These are phyloP conservation scores for Ceratocystis ficicola DNA, from an alignment of 2,329 filamentous ascomycete species.

Conservation along the genomic window DNA sequence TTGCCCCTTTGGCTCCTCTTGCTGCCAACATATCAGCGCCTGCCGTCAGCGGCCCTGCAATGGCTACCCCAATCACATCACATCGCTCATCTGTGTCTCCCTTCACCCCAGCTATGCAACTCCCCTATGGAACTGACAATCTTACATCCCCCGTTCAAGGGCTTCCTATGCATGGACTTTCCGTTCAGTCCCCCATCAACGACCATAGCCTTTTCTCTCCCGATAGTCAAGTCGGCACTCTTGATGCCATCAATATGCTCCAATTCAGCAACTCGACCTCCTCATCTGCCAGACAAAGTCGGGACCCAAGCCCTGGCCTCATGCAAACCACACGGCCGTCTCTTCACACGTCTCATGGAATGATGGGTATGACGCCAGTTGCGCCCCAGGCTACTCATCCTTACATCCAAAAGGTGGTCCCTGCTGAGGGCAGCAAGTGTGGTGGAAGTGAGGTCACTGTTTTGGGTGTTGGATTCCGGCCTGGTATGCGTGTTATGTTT, in stretches of 20 bases:
- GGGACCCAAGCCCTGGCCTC: conserved; percentile 57
- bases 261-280: conserved; percentile 62
- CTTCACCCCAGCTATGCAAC: conserved; percentile 38
- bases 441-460: conserved; percentile 83
- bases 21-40: background rate
- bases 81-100: conserved; percentile 36
- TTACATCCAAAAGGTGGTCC: conserved; percentile 72
- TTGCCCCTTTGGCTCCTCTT: conserved; percentile 27
- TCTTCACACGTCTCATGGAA: conserved; percentile 41
- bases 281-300: conserved; percentile 59
- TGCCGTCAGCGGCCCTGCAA: conserved; percentile 25
- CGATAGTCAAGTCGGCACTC: conserved; percentile 10
- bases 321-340: conserved; percentile 26
- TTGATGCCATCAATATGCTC: conserved; percentile 53
- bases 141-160: conserved; percentile 28
- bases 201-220: conserved; percentile 32
- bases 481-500: conserved; percentile 70
- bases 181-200: conserved; percentile 30
- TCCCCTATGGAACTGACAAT: conserved; percentile 37
- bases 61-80: conserved; percentile 30
- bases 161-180: conserved; percentile 21
- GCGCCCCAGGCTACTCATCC: conserved; percentile 28
- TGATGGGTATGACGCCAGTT: conserved; percentile 18
- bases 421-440: conserved; percentile 65
- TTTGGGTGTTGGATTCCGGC: conserved; percentile 67